Evolutionary conservation across 805 yeast species (phyloP), one percentile per base, ranked within the genome.

Genomic region (Hyphopichia homilentoma): DNA sequence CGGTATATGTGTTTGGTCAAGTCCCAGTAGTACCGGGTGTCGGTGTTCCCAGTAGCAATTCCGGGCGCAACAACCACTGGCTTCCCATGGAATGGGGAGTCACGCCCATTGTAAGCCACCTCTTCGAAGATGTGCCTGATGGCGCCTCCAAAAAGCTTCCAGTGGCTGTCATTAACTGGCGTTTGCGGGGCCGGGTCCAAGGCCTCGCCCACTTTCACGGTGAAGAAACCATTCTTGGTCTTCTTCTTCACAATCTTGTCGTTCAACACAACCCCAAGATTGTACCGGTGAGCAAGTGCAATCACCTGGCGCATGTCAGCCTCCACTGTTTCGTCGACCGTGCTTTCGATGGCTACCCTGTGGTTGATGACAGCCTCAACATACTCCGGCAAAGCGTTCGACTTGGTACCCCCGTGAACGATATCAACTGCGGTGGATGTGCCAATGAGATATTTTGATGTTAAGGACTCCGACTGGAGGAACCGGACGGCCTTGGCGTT

Each of bases 311-410:
- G 34, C 14, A 53, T 34, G 35, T 73, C 59, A 31, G 60, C 63
- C 15, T 65, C 62, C 12, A 60, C 44, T 4, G 69, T 70, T 13
- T 61, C 68, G 4, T 61, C 55, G 1, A 72, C 64, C 15, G 69
- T 57, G 11, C 79, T 68, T 40, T 78, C 86, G 27, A 77, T 59
- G 13, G 76, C 71, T 34, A 84, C 66, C 48, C 94, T 68, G 47
- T 81, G 82, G 56, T 85, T 83, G 27, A 81, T 65, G 21, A 68
- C 49, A 25, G 78, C 62, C 19, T 58, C 54, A 3, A 75, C 75
- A 16, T 65, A 55, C 50, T 84, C 90, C 2, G 95, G 94, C 29
- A 84, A 59, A 1, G 93, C 88, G 48, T 84, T 84, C 16, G 80
- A 68, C 57, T 84, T 84, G 36, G 78, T 71, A 27, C 94, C 95